Evolutionary conservation across 805 yeast species (phyloP).

Genomic region (Kazachstania taianensis): DNA sequence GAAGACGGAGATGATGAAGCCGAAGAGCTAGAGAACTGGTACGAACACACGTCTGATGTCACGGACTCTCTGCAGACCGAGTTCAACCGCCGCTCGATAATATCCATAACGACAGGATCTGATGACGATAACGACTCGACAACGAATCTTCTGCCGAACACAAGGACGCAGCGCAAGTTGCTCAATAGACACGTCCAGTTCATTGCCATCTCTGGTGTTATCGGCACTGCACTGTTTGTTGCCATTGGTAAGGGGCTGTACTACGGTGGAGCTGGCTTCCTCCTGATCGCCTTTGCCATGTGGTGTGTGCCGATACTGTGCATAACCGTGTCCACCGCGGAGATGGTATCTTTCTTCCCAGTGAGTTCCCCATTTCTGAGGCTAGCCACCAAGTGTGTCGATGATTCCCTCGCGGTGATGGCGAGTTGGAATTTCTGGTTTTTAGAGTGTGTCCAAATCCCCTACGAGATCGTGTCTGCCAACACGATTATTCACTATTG

Average conservation of each 20-base stretch:
- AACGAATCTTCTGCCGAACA: conserved; percentile 12
- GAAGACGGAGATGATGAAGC: conserved; percentile 3
- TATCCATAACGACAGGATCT: no score
- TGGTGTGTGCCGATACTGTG: conserved; percentile 65
- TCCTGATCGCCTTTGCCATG: conserved; percentile 52
- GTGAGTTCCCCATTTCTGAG: conserved; percentile 68
- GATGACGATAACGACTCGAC: conserved; percentile 9
- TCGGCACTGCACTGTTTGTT: conserved; percentile 73
- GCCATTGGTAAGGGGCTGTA: conserved; percentile 56
- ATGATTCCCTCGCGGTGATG: conserved; percentile 62
- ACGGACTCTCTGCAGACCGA: background rate
- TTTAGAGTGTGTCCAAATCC: conserved; percentile 65
- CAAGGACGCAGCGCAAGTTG: conserved; percentile 38
- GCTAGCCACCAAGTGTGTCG: conserved; percentile 65
- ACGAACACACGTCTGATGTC: no score
- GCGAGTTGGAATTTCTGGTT: conserved; percentile 77
- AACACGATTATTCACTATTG: conserved; percentile 72
- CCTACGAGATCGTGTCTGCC: conserved; percentile 75
- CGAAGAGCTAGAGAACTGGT: background rate
- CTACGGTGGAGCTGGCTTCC: conserved; percentile 60
- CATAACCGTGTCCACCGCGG: conserved; percentile 65
- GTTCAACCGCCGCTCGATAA: no score
- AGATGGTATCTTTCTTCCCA: conserved; percentile 69
- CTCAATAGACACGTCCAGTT: conserved; percentile 66
- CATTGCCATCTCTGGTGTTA: conserved; percentile 72